Conservation (phyloP, 2,329 filamentous ascomycete species). For the Cordyceps fumosorosea region DNA sequence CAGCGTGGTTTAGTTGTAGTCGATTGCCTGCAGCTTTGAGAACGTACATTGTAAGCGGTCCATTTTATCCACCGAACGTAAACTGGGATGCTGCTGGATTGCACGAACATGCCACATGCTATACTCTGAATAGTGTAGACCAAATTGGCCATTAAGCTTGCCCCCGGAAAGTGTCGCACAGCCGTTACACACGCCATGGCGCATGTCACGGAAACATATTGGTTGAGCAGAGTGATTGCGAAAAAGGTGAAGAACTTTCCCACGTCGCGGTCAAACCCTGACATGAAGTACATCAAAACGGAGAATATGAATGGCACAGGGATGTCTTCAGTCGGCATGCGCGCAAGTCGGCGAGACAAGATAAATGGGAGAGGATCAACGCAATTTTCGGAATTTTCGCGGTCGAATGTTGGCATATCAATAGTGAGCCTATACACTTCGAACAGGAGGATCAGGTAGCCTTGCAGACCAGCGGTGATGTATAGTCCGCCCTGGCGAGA, state of each 20-base stretch:
- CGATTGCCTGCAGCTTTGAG: background rate
- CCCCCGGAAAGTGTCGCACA: constrained; percentile 60
- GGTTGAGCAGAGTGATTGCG: constrained; percentile 58
- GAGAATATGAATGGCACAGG: constrained; percentile 66
- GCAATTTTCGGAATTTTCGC: constrained; percentile 66
- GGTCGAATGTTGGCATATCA: constrained; percentile 70
- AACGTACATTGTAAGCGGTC: constrained; percentile 49
- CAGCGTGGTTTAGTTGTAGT: constrained; percentile 15
- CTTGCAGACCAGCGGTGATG: constrained; percentile 63
- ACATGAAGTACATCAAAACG: constrained; percentile 71
- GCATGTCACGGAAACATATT: constrained; percentile 68
- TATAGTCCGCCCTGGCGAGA: constrained; percentile 69
- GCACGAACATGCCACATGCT: constrained; percentile 71
- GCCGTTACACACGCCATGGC: constrained; percentile 62
- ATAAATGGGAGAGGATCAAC: constrained; percentile 64
- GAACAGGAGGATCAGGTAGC: constrained; percentile 69
- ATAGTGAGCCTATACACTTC: constrained; percentile 69
- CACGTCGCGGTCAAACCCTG: constrained; percentile 59
- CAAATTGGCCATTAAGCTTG: constrained; percentile 66
- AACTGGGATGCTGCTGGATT: constrained; percentile 64
- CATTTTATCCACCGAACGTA: constrained; percentile 77
- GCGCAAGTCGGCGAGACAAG: constrained; percentile 61
- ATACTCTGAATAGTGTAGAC: constrained; percentile 67
- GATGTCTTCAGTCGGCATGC: constrained; percentile 64
- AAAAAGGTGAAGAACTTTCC: constrained; percentile 68